These are phyloP conservation scores for Marsdenia floribunda DNA, from an alignment of 257 asterid genomes.

Conservation along the genomic window DNA sequence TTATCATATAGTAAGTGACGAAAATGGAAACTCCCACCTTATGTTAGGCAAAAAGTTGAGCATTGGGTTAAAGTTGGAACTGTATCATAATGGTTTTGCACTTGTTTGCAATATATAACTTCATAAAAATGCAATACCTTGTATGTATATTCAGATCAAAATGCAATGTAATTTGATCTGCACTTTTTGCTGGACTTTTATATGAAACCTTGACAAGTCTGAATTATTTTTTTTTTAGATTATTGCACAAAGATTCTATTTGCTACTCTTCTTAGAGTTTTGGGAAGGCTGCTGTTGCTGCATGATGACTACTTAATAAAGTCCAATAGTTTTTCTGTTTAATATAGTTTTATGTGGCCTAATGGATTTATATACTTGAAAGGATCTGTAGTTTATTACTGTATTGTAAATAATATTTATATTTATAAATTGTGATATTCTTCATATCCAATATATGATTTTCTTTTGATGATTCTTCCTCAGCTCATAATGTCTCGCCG, in stretches of 20 bases:
- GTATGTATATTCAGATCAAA: background rate
- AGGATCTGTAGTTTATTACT: background rate
- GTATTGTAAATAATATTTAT: no score
- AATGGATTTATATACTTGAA: background rate
- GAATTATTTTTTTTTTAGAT: background rate
- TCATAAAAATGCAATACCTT: background rate
- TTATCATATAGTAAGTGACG: background rate
- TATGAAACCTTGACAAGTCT: background rate
- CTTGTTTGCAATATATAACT: background rate
- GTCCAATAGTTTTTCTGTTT: background rate
- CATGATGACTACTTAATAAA: background rate
- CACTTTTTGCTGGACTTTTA: background rate
- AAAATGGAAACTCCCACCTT: background rate
- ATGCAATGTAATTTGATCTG: background rate
- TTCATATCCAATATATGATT: background rate
- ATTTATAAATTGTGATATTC: background rate
- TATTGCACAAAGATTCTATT: background rate
- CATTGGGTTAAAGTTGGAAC: background rate
- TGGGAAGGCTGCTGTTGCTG: background rate
- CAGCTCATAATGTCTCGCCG: slow-evolving; percentile 99
- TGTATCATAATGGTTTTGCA: background rate
- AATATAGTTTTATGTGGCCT: background rate
- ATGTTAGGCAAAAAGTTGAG: background rate
- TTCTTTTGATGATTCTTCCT: slow-evolving; percentile 13
- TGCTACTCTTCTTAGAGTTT: background rate